Base-by-base conservation (phyloP, 2,329 filamentous ascomycete species). In the Ceratocystis ficicola region DNA sequence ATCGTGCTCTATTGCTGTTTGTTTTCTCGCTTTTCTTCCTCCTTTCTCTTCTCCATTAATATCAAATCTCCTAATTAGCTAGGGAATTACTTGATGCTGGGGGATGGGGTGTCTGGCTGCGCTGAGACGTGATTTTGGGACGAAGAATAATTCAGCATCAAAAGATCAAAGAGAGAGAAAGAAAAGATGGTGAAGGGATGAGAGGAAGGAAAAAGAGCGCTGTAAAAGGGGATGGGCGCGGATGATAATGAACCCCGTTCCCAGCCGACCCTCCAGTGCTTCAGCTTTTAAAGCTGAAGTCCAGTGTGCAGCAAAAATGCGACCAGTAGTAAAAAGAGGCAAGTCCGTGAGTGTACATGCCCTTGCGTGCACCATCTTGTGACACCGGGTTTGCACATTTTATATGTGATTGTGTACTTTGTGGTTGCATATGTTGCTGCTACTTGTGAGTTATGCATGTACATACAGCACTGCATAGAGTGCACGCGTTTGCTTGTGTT, bases 211-310 rank as follows among this genome's bases (percentile, higher is more conserved):
- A 20, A 52, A 20, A 20, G 4, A 22, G 46, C 46, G 8, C 6
- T 48, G 46, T 48, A 48, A 48, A 48, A 48, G 17, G 46, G 46
- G 46, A 20, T 57, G 28, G 52, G 7, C 25, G 28, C 48, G 20
- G 48, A 25, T 15, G 20, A 52, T 52, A n/a, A 15, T 41, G 10
- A 12, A 2, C 10, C 36, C 48, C 48, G n/a, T 10, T 8, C 48
- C n/a, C 48, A 52, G 48, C 48, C 48, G 20, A 52, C 36, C n/a
- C 22, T 52, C 22, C 22, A 20, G 22, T 52, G n/a, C 22, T 52
- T 57, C 52, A 57, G 52, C 52, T 57, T 22, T 57, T 30, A n/a
- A 57, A 57, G 52, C 52, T 57, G 52, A 57, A n/a, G 52, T n/a
- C 12, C 2, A 17, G 28, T 12, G 22, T 57, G 52, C 28, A 57